Conservation (phyloP, 2,329 filamentous ascomycete species). For the Scolecobasidium constrictum region DNA sequence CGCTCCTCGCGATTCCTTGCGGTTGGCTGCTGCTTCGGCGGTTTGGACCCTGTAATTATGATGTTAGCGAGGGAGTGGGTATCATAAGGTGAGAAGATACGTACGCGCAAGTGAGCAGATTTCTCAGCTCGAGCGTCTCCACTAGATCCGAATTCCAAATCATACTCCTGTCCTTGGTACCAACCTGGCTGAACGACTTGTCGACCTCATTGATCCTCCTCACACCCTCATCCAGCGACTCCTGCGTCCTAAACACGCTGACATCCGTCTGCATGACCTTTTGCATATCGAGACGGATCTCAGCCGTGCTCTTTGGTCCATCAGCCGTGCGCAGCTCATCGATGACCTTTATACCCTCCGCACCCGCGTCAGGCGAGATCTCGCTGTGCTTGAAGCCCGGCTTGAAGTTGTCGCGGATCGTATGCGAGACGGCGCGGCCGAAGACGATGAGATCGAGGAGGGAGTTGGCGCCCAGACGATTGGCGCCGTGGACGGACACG, state of each 20-base stretch:
- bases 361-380: conserved; percentile 73
- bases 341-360: conserved; percentile 74
- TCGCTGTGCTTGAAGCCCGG: conserved; percentile 73
- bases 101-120: conserved; percentile 92
- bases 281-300: conserved; percentile 87
- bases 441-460: conserved; percentile 96
- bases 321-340: conserved; percentile 77
- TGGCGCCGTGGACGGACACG: conserved; percentile 95
- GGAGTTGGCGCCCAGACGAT: conserved; percentile 95
- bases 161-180: conserved; percentile 98
- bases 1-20: conserved; percentile 94
- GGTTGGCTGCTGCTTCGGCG: conserved; percentile 76
- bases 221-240: conserved; percentile 88
- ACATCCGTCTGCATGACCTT: conserved; percentile 98
- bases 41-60: conserved; percentile 55
- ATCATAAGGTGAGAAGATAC: conserved; percentile 26
- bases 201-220: conserved; percentile 80
- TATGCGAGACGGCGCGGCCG: conserved; percentile 93
- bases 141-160: conserved; percentile 99
- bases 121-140: conserved; percentile 90
- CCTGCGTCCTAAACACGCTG: conserved; percentile 89
- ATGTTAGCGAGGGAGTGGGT: conserved; percentile 12
- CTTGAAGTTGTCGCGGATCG: conserved; percentile 86
- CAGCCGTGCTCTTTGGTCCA: conserved; percentile 76
- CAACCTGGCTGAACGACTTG: conserved; percentile 65